A percentile compares a stretch with the other conserved stretches of the same genome.
These are phyloP conservation scores for Ustilago loliicola DNA, from an alignment of 1,284 basidiomycete species.

Conservation along the genomic window DNA sequence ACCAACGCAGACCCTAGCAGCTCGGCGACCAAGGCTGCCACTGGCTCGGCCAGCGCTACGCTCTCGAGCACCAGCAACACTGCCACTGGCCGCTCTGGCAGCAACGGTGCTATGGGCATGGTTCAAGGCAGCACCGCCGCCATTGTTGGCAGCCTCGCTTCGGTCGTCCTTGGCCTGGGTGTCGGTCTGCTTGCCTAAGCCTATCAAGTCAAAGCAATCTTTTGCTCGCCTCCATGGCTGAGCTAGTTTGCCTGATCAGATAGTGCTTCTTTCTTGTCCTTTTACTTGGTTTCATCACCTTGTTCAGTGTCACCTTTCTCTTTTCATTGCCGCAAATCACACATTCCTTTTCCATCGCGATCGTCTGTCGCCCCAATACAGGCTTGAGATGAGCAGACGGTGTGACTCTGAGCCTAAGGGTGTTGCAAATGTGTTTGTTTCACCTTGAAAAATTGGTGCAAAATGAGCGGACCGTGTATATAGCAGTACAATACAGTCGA, in stretches of 20 bases:
- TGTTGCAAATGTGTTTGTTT: constrained; percentile 10
- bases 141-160: constrained; percentile 25
- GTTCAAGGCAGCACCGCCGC: constrained; percentile 13
- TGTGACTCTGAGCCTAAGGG: too few relatives aligned
- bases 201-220: not conserved
- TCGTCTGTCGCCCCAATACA: too few relatives aligned
- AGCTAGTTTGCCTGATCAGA: not conserved
- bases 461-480: too few relatives aligned
- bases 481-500: too few relatives aligned
- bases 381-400: too few relatives aligned
- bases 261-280: not conserved
- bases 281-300: not conserved
- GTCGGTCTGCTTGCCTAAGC: constrained; percentile 27
- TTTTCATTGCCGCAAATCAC: not conserved
- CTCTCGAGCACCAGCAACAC: constrained; percentile 26
- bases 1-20: constrained; percentile 47
- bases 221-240: not conserved
- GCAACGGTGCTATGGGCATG: constrained; percentile 22
- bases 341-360: not conserved
- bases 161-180: constrained; percentile 32
- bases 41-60: constrained; percentile 36
- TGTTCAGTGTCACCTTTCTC: not conserved
- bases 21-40: constrained; percentile 40
- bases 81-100: constrained; percentile 7
- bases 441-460: not conserved